Evolutionary conservation across 768 basidiomycete species (phyloP).

Genomic region (Tylopilus rubrobrunneus): DNA sequence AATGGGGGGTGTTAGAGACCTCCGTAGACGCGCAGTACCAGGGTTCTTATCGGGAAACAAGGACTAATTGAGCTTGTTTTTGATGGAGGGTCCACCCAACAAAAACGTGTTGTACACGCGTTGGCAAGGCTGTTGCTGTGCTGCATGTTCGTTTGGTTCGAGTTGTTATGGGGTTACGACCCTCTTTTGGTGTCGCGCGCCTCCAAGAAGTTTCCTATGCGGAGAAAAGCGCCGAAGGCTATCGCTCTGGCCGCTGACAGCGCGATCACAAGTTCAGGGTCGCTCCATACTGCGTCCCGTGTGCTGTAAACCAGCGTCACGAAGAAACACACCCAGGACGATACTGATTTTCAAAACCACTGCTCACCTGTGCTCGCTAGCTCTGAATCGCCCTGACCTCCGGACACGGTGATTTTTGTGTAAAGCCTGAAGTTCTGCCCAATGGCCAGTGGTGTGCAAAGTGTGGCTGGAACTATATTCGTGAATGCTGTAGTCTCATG

Average conservation of each 20-base stretch:
- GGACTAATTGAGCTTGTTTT: slow-evolving; percentile 26
- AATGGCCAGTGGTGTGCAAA: neutral
- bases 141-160: slow-evolving; percentile 15
- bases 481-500: neutral
- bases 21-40: slow-evolving; percentile 13
- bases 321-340: neutral
- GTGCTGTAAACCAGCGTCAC: slow-evolving; percentile 11
- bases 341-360: neutral
- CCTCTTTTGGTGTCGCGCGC: slow-evolving; percentile 18
- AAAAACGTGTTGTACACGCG: slow-evolving; percentile 35
- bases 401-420: neutral
- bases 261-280: slow-evolving; percentile 11
- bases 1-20: neutral
- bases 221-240: slow-evolving; percentile 8
- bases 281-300: neutral
- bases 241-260: slow-evolving; percentile 9
- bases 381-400: neutral
- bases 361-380: slow-evolving; percentile 9
- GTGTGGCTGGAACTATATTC: neutral
- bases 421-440: neutral
- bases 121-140: slow-evolving; percentile 30
- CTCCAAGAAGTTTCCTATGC: slow-evolving; percentile 12
- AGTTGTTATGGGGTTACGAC: slow-evolving; percentile 19
- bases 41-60: slow-evolving; percentile 28
- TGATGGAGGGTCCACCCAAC: slow-evolving; percentile 34